Conservation (phyloP, 495 filamentous ascomycete species). For the Cercophora sp. region DNA sequence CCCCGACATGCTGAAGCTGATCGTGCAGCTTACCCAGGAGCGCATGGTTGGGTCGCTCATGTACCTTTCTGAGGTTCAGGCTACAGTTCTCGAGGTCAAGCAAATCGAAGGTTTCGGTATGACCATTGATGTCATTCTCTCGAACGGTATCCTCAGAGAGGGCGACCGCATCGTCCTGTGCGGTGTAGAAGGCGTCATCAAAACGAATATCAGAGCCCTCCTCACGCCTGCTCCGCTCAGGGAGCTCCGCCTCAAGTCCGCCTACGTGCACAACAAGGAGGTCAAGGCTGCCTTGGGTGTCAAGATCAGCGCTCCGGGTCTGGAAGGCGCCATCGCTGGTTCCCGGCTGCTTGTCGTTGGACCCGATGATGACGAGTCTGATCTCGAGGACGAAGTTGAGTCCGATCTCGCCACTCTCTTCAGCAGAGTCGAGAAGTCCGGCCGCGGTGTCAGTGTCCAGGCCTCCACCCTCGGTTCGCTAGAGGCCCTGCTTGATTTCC, state of each 20-base stretch:
- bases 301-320: conserved; percentile 94
- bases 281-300: conserved; percentile 98
- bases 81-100: conserved; percentile 98
- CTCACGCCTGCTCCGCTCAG: conserved; percentile 91
- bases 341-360: conserved; percentile 92
- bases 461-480: conserved; percentile 96
- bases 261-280: conserved; percentile 98
- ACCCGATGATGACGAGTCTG: conserved; percentile 92
- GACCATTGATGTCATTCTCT: conserved; percentile 96
- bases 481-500: conserved; percentile 94
- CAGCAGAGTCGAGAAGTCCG: conserved; percentile 81
- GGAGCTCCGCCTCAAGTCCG: conserved; percentile 87
- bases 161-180: conserved; percentile 94
- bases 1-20: conserved; percentile 96
- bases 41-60: conserved; percentile 96
- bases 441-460: conserved; percentile 93
- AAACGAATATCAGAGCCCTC: conserved; percentile 93
- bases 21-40: conserved; percentile 88
- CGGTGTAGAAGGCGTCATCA: conserved; percentile 89
- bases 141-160: conserved; percentile 92
- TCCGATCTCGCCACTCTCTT: conserved; percentile 89
- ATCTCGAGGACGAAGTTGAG: conserved; percentile 95
- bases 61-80: conserved; percentile 97
- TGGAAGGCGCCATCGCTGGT: conserved; percentile 95
- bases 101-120: conserved; percentile 97